phyloP scores from a whole-genome alignment of 257 asterid species.

The Coffea canephora region DNA sequence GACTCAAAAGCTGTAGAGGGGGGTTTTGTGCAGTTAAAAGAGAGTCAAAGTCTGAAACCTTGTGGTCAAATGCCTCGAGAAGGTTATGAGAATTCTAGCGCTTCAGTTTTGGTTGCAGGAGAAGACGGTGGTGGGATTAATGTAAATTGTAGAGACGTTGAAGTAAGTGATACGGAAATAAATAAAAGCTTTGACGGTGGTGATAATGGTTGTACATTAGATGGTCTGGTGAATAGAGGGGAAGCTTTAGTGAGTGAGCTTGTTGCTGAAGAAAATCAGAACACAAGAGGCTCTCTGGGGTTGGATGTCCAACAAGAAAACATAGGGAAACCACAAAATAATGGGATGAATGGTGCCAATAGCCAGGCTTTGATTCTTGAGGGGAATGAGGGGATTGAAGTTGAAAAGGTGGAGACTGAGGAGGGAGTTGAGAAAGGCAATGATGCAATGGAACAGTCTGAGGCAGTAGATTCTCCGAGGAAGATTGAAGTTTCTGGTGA shows the following conservation, averaged over 20 bases:
- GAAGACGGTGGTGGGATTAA: slow-evolving; percentile 10
- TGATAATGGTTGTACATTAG: slow-evolving; percentile 11
- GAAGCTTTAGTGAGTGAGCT: slow-evolving; percentile 28
- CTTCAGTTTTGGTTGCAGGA: slow-evolving; percentile 16
- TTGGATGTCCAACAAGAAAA: slow-evolving; percentile 15
- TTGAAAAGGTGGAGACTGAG: slow-evolving; percentile 16
- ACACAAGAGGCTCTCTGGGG: slow-evolving; percentile 14
- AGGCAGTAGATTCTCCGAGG: slow-evolving; percentile 35
- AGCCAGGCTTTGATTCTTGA: slow-evolving; percentile 19
- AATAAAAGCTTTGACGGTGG: slow-evolving; percentile 13
- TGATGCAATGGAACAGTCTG: slow-evolving; percentile 26
- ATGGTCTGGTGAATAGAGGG: slow-evolving; percentile 12
- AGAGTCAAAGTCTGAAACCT: slow-evolving; percentile 17
- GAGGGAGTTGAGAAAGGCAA: slow-evolving; percentile 20
- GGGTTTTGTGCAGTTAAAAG: slow-evolving; percentile 27
- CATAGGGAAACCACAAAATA: slow-evolving; percentile 9
- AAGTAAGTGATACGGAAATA: slow-evolving; percentile 16
- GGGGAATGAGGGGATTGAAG: slow-evolving; percentile 17
- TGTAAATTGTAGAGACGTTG: slow-evolving; percentile 14
- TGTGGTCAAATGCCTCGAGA: slow-evolving; percentile 30
- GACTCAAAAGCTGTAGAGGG: slow-evolving; percentile 38
- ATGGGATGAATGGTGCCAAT: slow-evolving; percentile 10
- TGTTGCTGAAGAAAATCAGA: slow-evolving; percentile 26
- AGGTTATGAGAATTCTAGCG: slow-evolving; percentile 25
- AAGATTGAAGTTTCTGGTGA: slow-evolving; percentile 44